Evolutionary conservation across 2,329 filamentous ascomycete species (phyloP), one percentile per base, ranked within the genome.

Genomic region (Plectosphaerella sp.): DNA sequence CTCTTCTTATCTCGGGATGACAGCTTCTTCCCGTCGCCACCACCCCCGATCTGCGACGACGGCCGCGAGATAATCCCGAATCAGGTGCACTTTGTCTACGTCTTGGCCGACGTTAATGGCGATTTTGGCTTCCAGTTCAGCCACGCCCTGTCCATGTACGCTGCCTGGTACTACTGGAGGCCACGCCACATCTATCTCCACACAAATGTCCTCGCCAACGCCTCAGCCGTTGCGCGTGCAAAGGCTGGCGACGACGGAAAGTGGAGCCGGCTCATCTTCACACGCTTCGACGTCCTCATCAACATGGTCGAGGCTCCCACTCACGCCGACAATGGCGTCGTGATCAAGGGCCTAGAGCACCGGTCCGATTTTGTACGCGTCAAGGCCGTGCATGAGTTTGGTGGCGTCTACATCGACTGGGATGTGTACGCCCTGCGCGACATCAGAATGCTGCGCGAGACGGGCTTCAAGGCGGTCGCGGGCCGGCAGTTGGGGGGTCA

Each of bases 151-250:
- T 56, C 57, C 48, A 43, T 63, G 18, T 64, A 60, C 50, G 52
- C 59, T 0, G 53, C 60, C 1, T 54, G 53, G 42, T 41, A 53
- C 39, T 54, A 52, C 54, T 58, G 54, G 55, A 46, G 49, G 2
- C 63, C 62, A 7, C 52, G 57, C 3, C 46, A 15, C 14, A 61
- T 64, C 46, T 62, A 58, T 52, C 54, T 64, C 1, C 59, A 63
- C 52, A 65, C 62, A 41, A 62, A 65, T 47, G 41, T 20, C 18
- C 41, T 43, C n/a, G 62, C 56, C 9, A 37, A 49, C 2, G 28
- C 52, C 45, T 45, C 54, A 11, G 36, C 52, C n/a, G 47, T 59
- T 16, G 37, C 18, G 15, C 52, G 52, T 16, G 54, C 61, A 1
- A 53, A 50, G 25, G 24, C 16, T 10, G 55, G 53, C n/a, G 39